phyloP scores from a whole-genome alignment of 331 rosid genomes.

The Phaseolus coccineus region DNA sequence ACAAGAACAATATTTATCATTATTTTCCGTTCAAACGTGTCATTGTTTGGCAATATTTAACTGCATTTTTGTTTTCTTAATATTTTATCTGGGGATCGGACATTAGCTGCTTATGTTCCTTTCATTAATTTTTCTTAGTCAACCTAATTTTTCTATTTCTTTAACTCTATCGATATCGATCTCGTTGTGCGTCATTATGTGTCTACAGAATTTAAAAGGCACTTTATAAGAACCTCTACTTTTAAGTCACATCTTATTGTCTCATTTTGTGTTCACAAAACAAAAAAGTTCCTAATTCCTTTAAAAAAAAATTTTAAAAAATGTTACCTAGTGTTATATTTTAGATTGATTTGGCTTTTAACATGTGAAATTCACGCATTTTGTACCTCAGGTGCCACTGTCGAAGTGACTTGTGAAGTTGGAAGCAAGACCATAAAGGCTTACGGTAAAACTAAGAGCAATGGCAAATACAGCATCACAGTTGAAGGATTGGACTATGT shows the following conservation, averaged over 20 bases:
- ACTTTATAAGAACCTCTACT: neutral
- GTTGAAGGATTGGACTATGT: slow-evolving; percentile 53
- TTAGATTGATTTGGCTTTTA: neutral
- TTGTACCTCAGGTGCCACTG: slow-evolving; percentile 56
- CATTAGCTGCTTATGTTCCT: neutral
- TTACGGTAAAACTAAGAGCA: slow-evolving; percentile 66
- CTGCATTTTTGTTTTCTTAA: neutral
- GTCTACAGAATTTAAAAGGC: neutral
- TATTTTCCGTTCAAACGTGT: neutral
- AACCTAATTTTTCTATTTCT: neutral
- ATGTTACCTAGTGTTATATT: neutral
- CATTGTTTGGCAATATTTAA: neutral
- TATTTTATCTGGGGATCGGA: neutral
- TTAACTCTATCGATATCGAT: neutral
- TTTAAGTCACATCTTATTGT: neutral
- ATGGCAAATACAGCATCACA: slow-evolving; percentile 65
- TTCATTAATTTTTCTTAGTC: neutral
- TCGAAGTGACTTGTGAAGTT: slow-evolving; percentile 63
- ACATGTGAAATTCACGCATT: neutral
- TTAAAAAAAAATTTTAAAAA: neutral
- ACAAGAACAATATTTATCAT: neutral
- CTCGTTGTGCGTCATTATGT: neutral
- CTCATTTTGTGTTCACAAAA: neutral
- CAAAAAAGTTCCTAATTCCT: neutral
- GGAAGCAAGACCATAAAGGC: slow-evolving; percentile 53